These are phyloP conservation scores for Sindora glabra DNA, from an alignment of 306 rosid species.

Conservation along the genomic window DNA sequence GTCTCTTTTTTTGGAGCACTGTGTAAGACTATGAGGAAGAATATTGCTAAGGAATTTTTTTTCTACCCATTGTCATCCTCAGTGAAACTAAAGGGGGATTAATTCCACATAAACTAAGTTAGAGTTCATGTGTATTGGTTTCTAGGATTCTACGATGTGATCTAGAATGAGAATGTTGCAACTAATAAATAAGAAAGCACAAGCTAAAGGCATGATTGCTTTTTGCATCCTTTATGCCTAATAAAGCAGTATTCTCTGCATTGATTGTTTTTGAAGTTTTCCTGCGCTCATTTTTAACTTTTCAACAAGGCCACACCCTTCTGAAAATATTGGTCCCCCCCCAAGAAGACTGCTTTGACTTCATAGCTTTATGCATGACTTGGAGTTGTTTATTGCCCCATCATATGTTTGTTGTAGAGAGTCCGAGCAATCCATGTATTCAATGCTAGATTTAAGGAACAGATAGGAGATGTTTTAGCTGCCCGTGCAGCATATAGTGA, in stretches of 20 bases:
- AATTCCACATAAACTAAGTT: not conserved
- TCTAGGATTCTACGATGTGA: not conserved
- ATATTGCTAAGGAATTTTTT: not conserved
- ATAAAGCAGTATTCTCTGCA: slow-evolving; percentile 6
- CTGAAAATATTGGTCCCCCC: slow-evolving; percentile 22
- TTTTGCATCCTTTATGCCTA: slow-evolving; percentile 4
- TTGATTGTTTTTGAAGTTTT: slow-evolving; percentile 1
- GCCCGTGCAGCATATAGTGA: slow-evolving; percentile 57
- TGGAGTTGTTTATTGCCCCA: slow-evolving; percentile 34
- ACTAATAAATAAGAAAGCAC: not conserved
- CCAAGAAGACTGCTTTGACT: slow-evolving; percentile 40
- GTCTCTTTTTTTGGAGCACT: not conserved
- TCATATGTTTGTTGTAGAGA: slow-evolving; percentile 64
- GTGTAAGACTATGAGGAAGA: not conserved
- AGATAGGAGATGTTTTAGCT: slow-evolving; percentile 63
- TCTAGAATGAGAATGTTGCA: not conserved
- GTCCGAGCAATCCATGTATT: slow-evolving; percentile 68
- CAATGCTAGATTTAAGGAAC: slow-evolving; percentile 85
- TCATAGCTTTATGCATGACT: slow-evolving; percentile 44
- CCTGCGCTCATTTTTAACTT: not conserved
- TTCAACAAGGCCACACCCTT: slow-evolving; percentile 10
- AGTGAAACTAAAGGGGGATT: not conserved
- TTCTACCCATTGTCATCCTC: not conserved
- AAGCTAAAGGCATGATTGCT: not conserved
- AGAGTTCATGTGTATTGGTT: not conserved